Conservation (phyloP, 148 eudicot genomes). For the Heliamphora exappendiculata region DNA sequence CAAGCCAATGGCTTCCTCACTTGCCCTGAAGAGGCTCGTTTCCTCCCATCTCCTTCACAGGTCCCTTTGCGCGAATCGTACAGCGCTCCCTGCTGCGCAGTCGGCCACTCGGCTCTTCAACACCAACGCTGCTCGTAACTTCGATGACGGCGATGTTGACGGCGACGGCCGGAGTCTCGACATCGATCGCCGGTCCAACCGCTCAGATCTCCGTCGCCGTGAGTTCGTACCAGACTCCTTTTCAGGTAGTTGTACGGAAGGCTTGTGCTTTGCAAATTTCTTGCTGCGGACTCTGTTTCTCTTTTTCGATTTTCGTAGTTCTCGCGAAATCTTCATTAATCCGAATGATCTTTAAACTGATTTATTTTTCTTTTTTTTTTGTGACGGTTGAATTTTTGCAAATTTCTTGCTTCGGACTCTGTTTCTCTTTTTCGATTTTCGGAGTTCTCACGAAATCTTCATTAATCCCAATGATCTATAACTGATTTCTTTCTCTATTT, state of each 20-base stretch:
- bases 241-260: conserved; percentile 39
- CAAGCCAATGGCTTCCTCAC: conserved; percentile 25
- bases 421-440: neutral
- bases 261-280: too few species aligned
- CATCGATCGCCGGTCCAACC: conserved; percentile 18
- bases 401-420: neutral
- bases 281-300: neutral
- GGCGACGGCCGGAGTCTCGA: conserved; percentile 22
- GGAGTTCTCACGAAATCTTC: neutral
- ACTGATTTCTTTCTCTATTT: too few species aligned
- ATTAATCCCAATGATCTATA: neutral
- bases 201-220: conserved; percentile 21
- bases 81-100: conserved; percentile 20
- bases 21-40: conserved; percentile 35
- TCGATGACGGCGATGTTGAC: conserved; percentile 28
- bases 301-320: neutral
- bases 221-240: conserved; percentile 26
- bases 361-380: too few species aligned
- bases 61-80: conserved; percentile 7
- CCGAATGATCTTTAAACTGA: too few species aligned
- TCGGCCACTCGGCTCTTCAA: conserved; percentile 30
- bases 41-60: conserved; percentile 12
- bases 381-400: too few species aligned
- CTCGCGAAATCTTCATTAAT: neutral
- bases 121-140: conserved; percentile 34